Evolutionary conservation across 306 rosid species (phyloP).

Genomic region (Cucurbita argyrosperma): DNA sequence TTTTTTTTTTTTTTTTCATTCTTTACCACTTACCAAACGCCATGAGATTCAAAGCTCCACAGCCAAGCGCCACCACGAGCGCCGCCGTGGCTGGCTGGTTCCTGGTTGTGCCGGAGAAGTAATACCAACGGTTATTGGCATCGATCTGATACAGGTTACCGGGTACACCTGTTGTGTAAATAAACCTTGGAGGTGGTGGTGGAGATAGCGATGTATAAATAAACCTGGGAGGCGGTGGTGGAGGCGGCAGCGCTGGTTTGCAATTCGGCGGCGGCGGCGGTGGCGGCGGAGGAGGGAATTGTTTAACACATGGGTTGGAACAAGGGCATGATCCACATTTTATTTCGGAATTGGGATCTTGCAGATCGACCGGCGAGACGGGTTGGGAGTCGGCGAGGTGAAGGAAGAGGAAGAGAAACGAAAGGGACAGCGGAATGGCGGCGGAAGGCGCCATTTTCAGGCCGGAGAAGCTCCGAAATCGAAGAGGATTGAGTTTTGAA

Average conservation of each 20-base stretch:
- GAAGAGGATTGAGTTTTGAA: neutral
- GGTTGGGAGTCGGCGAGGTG: neutral
- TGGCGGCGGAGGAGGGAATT: slow-evolving; percentile 9
- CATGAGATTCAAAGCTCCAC: slow-evolving; percentile 10
- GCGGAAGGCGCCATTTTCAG: slow-evolving; percentile 14
- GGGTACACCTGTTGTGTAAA: slow-evolving; percentile 40
- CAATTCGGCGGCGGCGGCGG: slow-evolving; percentile 22
- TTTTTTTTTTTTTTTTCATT: neutral
- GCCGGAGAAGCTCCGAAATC: slow-evolving; percentile 4
- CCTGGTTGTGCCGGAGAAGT: slow-evolving; percentile 13
- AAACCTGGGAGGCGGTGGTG: slow-evolving; percentile 61
- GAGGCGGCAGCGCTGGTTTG: neutral
- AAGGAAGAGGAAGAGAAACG: slow-evolving; percentile 13
- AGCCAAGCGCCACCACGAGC: slow-evolving; percentile 13
- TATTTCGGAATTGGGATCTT: slow-evolving; percentile 21
- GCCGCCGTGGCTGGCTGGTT: slow-evolving; percentile 10
- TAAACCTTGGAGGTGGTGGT: slow-evolving; percentile 63
- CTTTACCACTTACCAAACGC: slow-evolving; percentile 8
- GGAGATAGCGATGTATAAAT: neutral
- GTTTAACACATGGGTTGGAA: slow-evolving; percentile 31
- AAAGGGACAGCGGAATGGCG: neutral
- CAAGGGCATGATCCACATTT: slow-evolving; percentile 86
- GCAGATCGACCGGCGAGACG: neutral
- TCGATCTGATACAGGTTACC: slow-evolving; percentile 21
- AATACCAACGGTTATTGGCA: slow-evolving; percentile 12